Evolutionary conservation across 2,329 filamentous ascomycete species (phyloP), one percentile per base, ranked within the genome.

Genomic region (Cytospora mali): DNA sequence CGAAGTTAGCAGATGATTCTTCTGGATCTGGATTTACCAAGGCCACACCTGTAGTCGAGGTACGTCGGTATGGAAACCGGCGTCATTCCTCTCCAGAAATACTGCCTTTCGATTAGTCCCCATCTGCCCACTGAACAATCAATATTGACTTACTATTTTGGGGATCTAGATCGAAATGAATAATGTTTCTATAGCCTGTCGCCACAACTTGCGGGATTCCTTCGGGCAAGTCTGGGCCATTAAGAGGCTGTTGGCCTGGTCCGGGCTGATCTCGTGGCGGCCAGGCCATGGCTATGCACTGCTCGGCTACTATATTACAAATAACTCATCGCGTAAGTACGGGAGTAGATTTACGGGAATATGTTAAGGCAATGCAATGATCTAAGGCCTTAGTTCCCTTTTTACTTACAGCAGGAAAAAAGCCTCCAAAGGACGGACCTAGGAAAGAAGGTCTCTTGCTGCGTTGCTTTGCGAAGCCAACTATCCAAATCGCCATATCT

Each of bases 401-500:
- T 18, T 21, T 28, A 58, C 55, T 58, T 29, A 58, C 55, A 29
- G 25, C 48, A 51, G 18, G 33, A 25, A n/a, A 58, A 39, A 6
- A 58, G 10, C 2, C 48, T 31, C 56, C 56, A 58, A 4, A 58
- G 56, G 2, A 58, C 56, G 11, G 56, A 29, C 6, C 11, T 58
- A 6, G 56, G 56, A 3, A 58, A 58, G 1, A 1, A 4, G 9
- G 35, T n/a, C 1, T 7, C 28, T 7, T 23, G 10, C 3, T 21
- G 1, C 7, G 21, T 23, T 7, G 21, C 31, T 21, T 56, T 31
- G 14, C 29, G 39, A 31, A 56, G 51, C 61, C 61, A 62, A 4
- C 14, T 6, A 13, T 48, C 35, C n/a, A 62, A 14, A 11, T 59
- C 55, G n/a, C 61, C 61, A 9, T 39, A 35, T 28, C 50, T 58